These are phyloP conservation scores for Gentiana straminea DNA, from an alignment of 257 asterid genomes.

Conservation along the genomic window DNA sequence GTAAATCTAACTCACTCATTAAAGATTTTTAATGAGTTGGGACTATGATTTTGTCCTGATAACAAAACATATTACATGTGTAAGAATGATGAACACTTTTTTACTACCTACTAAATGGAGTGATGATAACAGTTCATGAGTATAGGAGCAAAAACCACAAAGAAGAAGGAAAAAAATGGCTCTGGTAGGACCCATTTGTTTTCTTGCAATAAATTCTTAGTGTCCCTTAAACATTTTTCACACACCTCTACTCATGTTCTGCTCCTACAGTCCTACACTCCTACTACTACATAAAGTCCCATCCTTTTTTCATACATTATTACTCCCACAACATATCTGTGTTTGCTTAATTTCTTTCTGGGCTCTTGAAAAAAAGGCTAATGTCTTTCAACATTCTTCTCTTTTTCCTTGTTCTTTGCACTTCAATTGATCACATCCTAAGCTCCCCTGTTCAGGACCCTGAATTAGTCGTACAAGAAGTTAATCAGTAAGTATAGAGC, in stretches of 20 bases:
- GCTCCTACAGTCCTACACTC: conserved; percentile 12
- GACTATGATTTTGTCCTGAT: too few relatives aligned
- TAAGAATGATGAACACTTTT: too few relatives aligned
- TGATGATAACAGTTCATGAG: too few relatives aligned
- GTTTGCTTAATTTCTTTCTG: too few relatives aligned
- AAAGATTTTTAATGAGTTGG: too few relatives aligned
- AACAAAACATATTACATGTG: too few relatives aligned
- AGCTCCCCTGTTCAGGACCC: conserved; percentile 59
- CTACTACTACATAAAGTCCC: conserved; percentile 19
- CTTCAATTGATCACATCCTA: conserved; percentile 21
- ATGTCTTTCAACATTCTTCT: conserved; percentile 25
- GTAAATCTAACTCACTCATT: too few relatives aligned
- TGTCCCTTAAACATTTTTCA: not conserved
- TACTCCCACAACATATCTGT: too few relatives aligned
- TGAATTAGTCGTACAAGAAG: conserved; percentile 60
- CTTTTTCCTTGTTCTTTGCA: conserved; percentile 16
- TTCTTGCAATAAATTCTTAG: conserved; percentile 12
- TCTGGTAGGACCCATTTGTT: conserved; percentile 29
- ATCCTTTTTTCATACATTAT: conserved; percentile 3
- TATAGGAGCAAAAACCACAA: too few relatives aligned
- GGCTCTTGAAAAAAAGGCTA: conserved; percentile 5
- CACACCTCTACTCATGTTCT: too few relatives aligned
- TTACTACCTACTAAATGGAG: too few relatives aligned
- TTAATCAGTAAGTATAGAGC: conserved; percentile 40
- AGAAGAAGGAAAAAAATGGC: conserved; percentile 5